Evolutionary conservation across 1,284 basidiomycete genomes (phyloP).

Genomic region (Fomitopsis palustris): DNA sequence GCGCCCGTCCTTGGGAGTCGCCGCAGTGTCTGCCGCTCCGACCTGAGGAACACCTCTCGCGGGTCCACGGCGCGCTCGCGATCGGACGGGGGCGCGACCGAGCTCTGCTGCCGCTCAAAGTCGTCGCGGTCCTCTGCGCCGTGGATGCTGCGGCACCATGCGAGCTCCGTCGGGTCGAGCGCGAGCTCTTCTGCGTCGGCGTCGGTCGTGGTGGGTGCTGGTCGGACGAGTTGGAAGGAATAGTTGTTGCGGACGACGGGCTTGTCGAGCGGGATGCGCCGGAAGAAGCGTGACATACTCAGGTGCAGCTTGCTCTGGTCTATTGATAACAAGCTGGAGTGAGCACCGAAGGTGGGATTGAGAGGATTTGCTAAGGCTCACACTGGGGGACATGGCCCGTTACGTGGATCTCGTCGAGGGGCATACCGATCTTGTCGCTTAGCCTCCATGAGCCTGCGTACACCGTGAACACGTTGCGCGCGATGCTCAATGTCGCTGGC

Average conservation of each 20-base stretch:
- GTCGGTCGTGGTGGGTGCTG: conserved; percentile 13
- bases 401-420: conserved; percentile 70
- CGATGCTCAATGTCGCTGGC: not conserved
- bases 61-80: conserved; percentile 20
- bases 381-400: conserved; percentile 69
- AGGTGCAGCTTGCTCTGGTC: conserved; percentile 62
- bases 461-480: not conserved
- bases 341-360: not conserved
- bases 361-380: conserved; percentile 20
- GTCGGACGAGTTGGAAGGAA: conserved; percentile 51
- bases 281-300: conserved; percentile 71
- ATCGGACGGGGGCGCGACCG: conserved; percentile 10
- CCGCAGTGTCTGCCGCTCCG: conserved; percentile 72
- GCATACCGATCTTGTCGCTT: conserved; percentile 70
- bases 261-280: conserved; percentile 58
- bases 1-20: conserved; percentile 66
- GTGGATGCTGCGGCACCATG: conserved; percentile 61
- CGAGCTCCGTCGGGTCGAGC: conserved; percentile 61
- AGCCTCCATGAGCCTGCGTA: conserved; percentile 70
- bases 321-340: conserved; percentile 22
- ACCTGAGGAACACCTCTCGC: conserved; percentile 54
- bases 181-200: conserved; percentile 20
- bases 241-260: conserved; percentile 75
- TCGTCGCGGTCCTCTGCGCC: conserved; percentile 54
- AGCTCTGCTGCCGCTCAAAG: conserved; percentile 18